Base-by-base conservation (phyloP, 257 asterid genomes). In the Handroanthus guayacan region DNA sequence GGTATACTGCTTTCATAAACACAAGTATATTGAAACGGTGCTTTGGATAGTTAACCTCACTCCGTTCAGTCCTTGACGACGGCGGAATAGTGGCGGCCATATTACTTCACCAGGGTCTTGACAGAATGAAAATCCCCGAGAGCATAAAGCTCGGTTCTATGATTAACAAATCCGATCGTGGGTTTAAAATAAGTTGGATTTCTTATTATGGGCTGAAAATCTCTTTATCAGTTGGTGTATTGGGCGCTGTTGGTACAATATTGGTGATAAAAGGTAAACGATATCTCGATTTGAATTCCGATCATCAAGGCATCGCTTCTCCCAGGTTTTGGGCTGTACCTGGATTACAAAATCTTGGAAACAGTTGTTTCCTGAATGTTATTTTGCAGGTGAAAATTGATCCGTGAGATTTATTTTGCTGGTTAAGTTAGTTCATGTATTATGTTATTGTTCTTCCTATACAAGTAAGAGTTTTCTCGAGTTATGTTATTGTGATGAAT, bases 311-410 rank as follows among this genome's bases (percentile, higher is more conserved):
- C 43, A 58, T 50, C 41, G 45, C 56, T 73, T 68, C 88, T 51
- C 66, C 82, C 14, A 78, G 72, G 54, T 41, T 44, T 25, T 86
- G 91, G 92, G 80, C 79, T 20, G 87, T 91, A 8, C 97, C 98
- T 41, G 99, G 99, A 52, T 86, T 95, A 90, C 80, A 83, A 58
- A 95, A 95, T 79, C 87, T 89, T 13, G 97, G 98, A 20, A 95
- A 89, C 84, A 95, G 91, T 78, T 95, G 98, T 52, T 95, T 95
- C 84, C 61, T 95, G 88, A 92, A 95, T 84, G 98, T 89, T 76
- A 81, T 95, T 81, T 76, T 95, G 87, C 98, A 92, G 98, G 99
- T 95, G 75, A 25, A 17, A n/a, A 5, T 12, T n/a, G 68, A 34
- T 67, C 71, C 12, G 50, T 45, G 64, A 57, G 43, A 57, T 39